Evolutionary conservation across 805 yeast species (phyloP).

Genomic region (Myxozyma nipponensis): DNA sequence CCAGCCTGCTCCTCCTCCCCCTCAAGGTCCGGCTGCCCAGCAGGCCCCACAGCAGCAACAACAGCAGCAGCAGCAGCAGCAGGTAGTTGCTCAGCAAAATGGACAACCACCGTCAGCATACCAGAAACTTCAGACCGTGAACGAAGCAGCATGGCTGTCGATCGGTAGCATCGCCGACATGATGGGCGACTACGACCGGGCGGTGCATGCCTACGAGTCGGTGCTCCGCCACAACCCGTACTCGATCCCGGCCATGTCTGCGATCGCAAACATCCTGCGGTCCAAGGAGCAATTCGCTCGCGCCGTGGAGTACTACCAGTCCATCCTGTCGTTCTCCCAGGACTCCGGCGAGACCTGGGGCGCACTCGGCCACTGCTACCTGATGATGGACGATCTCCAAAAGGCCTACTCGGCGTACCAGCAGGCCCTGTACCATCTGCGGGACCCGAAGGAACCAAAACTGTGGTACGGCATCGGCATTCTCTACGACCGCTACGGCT

Average conservation of each 20-base stretch:
- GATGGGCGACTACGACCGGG: slow-evolving; percentile 82
- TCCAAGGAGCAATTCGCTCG: slow-evolving; percentile 85
- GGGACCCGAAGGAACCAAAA: slow-evolving; percentile 92
- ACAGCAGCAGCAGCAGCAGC: slow-evolving; percentile 4
- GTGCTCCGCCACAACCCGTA: slow-evolving; percentile 84
- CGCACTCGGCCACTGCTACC: slow-evolving; percentile 77
- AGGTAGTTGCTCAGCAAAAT: slow-evolving; percentile 5
- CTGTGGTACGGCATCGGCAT: slow-evolving; percentile 99
- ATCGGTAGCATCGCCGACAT: slow-evolving; percentile 81
- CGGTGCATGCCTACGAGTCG: slow-evolving; percentile 81
- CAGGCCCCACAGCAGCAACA: background rate
- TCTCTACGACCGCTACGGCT: slow-evolving; percentile 91
- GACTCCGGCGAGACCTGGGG: slow-evolving; percentile 98
- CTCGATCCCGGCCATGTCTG: slow-evolving; percentile 77
- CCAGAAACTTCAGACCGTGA: slow-evolving; percentile 28
- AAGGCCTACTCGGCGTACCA: slow-evolving; percentile 96
- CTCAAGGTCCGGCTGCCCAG: background rate
- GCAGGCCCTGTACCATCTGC: slow-evolving; percentile 85
- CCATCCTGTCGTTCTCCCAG: slow-evolving; percentile 74
- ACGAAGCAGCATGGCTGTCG: slow-evolving; percentile 31
- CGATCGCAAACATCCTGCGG: slow-evolving; percentile 83
- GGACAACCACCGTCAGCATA: slow-evolving; percentile 17
- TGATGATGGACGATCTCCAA: slow-evolving; percentile 94
- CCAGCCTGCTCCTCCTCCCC: slow-evolving; percentile 6
- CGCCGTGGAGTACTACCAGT: slow-evolving; percentile 91